These are phyloP conservation scores for Thelonectria rubi DNA, from an alignment of 2,329 filamentous ascomycete species.

Conservation along the genomic window DNA sequence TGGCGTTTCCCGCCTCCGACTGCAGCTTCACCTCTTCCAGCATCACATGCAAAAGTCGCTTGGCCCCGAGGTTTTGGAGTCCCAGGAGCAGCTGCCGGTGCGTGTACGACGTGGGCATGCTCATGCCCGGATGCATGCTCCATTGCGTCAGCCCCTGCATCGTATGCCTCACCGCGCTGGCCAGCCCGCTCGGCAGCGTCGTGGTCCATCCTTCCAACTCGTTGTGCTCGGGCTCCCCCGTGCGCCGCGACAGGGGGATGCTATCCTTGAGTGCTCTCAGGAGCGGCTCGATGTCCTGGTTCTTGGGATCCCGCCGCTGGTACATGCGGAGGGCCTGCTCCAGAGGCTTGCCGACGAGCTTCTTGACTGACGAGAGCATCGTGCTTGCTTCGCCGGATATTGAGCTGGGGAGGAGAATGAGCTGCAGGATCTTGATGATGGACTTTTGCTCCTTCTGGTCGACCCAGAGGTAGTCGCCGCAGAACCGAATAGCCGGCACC, in stretches of 20 bases:
- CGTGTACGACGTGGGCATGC: slow-evolving; percentile 73
- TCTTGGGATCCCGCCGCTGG: slow-evolving; percentile 71
- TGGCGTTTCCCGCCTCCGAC: slow-evolving; percentile 65
- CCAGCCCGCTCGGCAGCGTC: slow-evolving; percentile 64
- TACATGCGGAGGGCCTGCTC: slow-evolving; percentile 73
- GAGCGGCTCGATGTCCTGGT: slow-evolving; percentile 75
- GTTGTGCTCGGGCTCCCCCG: slow-evolving; percentile 67
- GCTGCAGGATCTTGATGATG: slow-evolving; percentile 75
- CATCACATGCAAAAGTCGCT: slow-evolving; percentile 67
- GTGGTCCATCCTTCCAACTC: slow-evolving; percentile 75
- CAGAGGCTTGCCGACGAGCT: slow-evolving; percentile 74
- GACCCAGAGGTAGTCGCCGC: slow-evolving; percentile 75
- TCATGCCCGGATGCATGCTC: slow-evolving; percentile 66
- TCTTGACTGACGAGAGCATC: slow-evolving; percentile 77
- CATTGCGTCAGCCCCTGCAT: slow-evolving; percentile 73
- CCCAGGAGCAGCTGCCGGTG: slow-evolving; percentile 74
- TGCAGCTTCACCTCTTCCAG: slow-evolving; percentile 74
- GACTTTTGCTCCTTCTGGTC: slow-evolving; percentile 73
- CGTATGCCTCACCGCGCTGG: slow-evolving; percentile 66
- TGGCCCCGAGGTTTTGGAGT: slow-evolving; percentile 68
- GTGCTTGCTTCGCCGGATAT: slow-evolving; percentile 75
- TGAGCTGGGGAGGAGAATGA: slow-evolving; percentile 75
- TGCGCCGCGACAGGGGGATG: slow-evolving; percentile 67
- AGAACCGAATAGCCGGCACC: slow-evolving; percentile 76
- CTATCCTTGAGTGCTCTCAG: slow-evolving; percentile 70